These are phyloP conservation scores for Lasiodiplodia theobromae DNA, from an alignment of 2,329 filamentous ascomycete species.

Conservation along the genomic window DNA sequence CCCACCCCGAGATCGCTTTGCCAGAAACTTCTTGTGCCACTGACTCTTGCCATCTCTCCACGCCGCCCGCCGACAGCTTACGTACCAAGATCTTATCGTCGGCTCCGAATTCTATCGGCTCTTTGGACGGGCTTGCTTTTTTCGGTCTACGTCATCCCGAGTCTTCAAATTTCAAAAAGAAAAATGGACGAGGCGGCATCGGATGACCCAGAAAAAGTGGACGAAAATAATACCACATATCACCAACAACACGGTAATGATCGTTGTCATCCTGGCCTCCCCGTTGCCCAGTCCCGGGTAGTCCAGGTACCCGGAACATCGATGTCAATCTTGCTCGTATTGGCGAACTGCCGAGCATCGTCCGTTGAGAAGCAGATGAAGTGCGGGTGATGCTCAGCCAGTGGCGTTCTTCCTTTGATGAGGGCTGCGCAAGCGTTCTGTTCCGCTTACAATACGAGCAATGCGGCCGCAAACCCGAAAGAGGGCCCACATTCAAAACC, in stretches of 20 bases:
- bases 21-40: background rate
- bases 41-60: background rate
- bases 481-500: conserved; percentile 18
- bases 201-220: background rate
- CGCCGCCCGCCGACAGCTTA: conserved; percentile 10
- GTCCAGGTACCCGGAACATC: conserved; percentile 20
- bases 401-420: conserved; percentile 9
- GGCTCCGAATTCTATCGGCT: conserved; percentile 4
- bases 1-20: conserved; percentile 23
- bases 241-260: background rate
- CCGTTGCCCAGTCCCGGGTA: background rate
- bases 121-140: conserved; percentile 4
- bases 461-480: background rate
- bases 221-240: background rate
- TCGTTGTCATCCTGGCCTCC: background rate
- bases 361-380: background rate
- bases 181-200: background rate
- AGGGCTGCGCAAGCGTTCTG: conserved; percentile 1
- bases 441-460: conserved; percentile 5
- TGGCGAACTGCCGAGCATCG: background rate
- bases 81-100: conserved; percentile 23
- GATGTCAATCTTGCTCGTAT: conserved; percentile 16
- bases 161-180: background rate
- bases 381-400: conserved; percentile 6
- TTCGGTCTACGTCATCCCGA: background rate